Evolutionary conservation across 2,329 filamentous ascomycete species (phyloP), one percentile per base, ranked within the genome.

Genomic region (Colletotrichum gloeosporioides): DNA sequence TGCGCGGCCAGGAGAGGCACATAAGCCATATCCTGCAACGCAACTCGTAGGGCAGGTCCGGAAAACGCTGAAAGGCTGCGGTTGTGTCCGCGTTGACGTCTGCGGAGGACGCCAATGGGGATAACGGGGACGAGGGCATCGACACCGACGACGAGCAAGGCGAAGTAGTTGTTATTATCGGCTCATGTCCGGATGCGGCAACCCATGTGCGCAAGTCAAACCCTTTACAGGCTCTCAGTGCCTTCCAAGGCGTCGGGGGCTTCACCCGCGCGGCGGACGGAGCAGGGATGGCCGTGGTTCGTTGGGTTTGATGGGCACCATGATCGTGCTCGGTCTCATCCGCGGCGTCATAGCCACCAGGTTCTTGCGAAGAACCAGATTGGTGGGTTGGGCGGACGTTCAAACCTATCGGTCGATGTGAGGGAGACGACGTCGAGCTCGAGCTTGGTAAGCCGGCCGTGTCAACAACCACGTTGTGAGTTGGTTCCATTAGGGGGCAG

Each of bases 11-110:
- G 18, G 69, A 57, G 32, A 79, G 70, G 57, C 76, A 65, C 67
- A 78, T 73, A 34, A 66, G 64, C 78, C 78, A 79, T 69, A 79
- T 78, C 49, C 76, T 75, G 34, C 44, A 62, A 9, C 78, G 78
- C 22, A 79, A 69, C 57, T 79, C 78, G 18, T 64, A 71, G 13
- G 78, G 77, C 39, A 79, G 36, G 27, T 77, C 69, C n/a, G 53
- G 65, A 44, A 79, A 79, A 31, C 64, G 36, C 25, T 34, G 69
- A 59, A 79, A 79, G 36, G 7, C 59, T 25, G 4, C 6, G 59
- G n/a, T 32, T 13, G n/a, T 63, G 3, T 2, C 29, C 10, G 6
- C 18, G 18, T 3, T 9, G 6, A 25, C 32, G 57, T 5, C 13
- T 9, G 3, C 16, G 10, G 15, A 34, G 49, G 63, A 27, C 22